These are phyloP conservation scores for Hypoxylon intermedium DNA, from an alignment of 495 filamentous ascomycete species.

Conservation along the genomic window DNA sequence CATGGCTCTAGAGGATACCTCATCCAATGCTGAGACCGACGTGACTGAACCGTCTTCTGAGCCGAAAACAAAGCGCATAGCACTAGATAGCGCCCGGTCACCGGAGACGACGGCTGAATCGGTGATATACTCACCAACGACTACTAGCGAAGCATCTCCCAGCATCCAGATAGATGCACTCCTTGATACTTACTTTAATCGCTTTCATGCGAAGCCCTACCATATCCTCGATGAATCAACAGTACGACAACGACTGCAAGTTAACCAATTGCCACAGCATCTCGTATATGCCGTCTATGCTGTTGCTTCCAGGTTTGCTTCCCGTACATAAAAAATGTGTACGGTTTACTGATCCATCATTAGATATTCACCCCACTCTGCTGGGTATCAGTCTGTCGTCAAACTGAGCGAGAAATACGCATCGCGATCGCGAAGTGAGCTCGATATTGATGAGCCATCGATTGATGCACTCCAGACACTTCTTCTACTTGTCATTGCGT, in stretches of 20 bases:
- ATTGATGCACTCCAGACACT: conserved; percentile 78
- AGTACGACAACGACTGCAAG: conserved; percentile 69
- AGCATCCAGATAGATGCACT: conserved; percentile 62
- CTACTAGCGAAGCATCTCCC: conserved; percentile 49
- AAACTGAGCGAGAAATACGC: conserved; percentile 71
- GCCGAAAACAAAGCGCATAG: conserved; percentile 36
- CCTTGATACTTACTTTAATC: conserved; percentile 76
- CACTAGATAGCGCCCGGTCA: conserved; percentile 28
- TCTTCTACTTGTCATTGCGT: conserved; percentile 76
- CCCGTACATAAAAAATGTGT: conserved; percentile 4
- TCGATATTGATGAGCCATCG: conserved; percentile 80
- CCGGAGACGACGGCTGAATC: conserved; percentile 40
- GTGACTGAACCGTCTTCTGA: conserved; percentile 21
- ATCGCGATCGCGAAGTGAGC: conserved; percentile 66
- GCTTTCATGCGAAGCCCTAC: conserved; percentile 80
- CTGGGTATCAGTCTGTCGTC: conserved; percentile 66
- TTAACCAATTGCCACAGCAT: conserved; percentile 68
- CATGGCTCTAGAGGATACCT: conserved; percentile 12
- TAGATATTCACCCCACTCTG: conserved; percentile 70
- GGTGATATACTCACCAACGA: conserved; percentile 47
- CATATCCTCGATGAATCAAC: conserved; percentile 76
- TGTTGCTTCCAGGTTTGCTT: conserved; percentile 68
- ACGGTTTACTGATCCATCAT: conserved; percentile 12
- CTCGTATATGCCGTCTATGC: conserved; percentile 77
- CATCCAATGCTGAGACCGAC: conserved; percentile 2